Percentiles rank a stretch among this genome's conserved stretches.
phyloP scores from a whole-genome alignment of 2,329 filamentous ascomycete genomes.

The Didymella segeticola region DNA sequence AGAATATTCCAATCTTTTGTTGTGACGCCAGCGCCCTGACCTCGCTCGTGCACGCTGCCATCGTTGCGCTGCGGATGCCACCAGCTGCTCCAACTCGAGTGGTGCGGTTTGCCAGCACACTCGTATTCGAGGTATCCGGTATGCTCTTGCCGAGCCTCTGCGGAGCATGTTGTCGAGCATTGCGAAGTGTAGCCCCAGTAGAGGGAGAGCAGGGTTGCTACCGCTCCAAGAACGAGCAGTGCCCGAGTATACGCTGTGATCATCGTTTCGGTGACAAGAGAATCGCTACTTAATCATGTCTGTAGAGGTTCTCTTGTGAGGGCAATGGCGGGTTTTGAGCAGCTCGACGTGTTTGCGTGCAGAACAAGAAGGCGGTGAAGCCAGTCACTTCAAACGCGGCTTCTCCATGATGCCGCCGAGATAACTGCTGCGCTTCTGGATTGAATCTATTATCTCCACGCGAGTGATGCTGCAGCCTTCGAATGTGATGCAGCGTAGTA shows the following conservation, averaged over 20 bases:
- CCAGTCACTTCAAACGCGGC: not conserved
- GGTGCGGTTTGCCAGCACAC: slow-evolving; percentile 39
- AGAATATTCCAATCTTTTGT: slow-evolving; percentile 57
- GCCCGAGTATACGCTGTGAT: not conserved
- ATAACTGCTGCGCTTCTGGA: too few species aligned
- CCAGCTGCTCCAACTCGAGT: slow-evolving; percentile 45
- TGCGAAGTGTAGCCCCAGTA: slow-evolving; percentile 6
- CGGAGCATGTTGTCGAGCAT: not conserved
- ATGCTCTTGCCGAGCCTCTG: slow-evolving; percentile 7
- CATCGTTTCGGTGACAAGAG: not conserved
- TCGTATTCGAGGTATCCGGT: slow-evolving; percentile 33
- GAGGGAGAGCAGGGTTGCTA: slow-evolving; percentile 6
- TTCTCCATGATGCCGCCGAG: not conserved
- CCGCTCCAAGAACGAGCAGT: not conserved
- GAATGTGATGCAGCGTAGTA: too few species aligned
- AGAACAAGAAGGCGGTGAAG: slow-evolving; percentile 19
- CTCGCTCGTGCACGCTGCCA: slow-evolving; percentile 8
- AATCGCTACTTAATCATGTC: not conserved
- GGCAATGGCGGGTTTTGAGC: not conserved
- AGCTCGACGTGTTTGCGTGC: not conserved
- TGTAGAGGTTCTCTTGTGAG: too few species aligned
- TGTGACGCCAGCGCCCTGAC: slow-evolving; percentile 35
- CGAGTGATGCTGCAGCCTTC: too few species aligned
- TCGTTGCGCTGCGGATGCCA: slow-evolving; percentile 39
- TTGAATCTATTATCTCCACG: too few species aligned